phyloP scores from a whole-genome alignment of 192 early-diverging fungal species.

The Ambispora gerdemannii region DNA sequence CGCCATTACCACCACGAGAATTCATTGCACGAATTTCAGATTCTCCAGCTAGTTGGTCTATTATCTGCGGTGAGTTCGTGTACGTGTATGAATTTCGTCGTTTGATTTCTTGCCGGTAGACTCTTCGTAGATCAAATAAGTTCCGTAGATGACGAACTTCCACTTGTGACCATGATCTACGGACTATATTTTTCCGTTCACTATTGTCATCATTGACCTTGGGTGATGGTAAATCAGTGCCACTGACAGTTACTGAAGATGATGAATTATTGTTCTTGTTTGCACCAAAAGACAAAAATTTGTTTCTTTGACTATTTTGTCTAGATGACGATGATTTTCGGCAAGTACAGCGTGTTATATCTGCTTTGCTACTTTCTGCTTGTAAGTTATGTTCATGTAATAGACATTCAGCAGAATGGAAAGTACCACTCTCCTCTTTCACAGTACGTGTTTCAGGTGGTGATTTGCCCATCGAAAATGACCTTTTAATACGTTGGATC shows the following conservation, averaged over 20 bases:
- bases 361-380: too few relatives aligned
- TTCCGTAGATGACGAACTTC: slow-evolving; percentile 21
- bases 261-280: not conserved
- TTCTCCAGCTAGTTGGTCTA: not conserved
- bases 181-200: slow-evolving; percentile 1
- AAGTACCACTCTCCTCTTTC: too few relatives aligned
- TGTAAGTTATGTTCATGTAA: too few relatives aligned
- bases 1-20: not conserved
- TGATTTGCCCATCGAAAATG: too few relatives aligned
- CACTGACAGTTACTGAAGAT: not conserved
- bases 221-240: not conserved
- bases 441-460: too few relatives aligned
- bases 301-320: not conserved
- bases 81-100: slow-evolving; percentile 18
- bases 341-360: too few relatives aligned
- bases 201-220: not conserved
- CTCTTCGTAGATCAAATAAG: slow-evolving; percentile 11
- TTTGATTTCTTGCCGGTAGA: slow-evolving; percentile 4
- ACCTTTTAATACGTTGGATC: too few relatives aligned
- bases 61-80: not conserved
- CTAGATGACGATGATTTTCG: too few relatives aligned
- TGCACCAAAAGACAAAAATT: not conserved
- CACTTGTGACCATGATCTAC: slow-evolving; percentile 24
- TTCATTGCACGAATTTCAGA: not conserved
- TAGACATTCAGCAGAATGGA: too few relatives aligned